phyloP scores from a whole-genome alignment of 495 filamentous ascomycete genomes.

The Hypoxylon lienhwacheense region DNA sequence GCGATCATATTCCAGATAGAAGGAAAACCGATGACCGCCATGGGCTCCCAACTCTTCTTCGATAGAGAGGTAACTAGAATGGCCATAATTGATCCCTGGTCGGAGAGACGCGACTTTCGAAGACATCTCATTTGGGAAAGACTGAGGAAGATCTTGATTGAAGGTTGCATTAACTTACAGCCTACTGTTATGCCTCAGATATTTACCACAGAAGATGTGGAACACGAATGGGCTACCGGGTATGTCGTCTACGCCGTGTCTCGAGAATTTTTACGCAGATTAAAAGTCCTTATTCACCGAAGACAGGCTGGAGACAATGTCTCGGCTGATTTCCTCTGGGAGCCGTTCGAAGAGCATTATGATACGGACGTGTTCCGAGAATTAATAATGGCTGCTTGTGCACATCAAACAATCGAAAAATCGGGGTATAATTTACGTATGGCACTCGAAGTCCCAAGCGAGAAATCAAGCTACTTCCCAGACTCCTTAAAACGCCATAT shows the following conservation, averaged over 20 bases:
- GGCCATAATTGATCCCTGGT: constrained; percentile 28
- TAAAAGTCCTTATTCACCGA: constrained; percentile 21
- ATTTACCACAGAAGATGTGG: not conserved
- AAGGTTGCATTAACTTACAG: constrained; percentile 24
- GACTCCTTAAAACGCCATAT: not conserved
- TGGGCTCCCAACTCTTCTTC: not conserved
- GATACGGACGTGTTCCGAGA: constrained; percentile 32
- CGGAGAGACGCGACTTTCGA: not conserved
- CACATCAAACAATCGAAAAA: constrained; percentile 32
- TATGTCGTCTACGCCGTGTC: constrained; percentile 30
- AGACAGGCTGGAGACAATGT: not conserved
- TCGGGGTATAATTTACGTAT: constrained; percentile 27
- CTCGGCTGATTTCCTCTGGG: constrained; percentile 18
- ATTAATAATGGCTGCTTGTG: constrained; percentile 27
- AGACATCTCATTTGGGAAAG: constrained; percentile 1
- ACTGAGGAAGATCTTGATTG: constrained; percentile 8
- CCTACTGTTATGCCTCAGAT: not conserved
- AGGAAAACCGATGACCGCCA: too few relatives aligned
- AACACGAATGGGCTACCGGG: constrained; percentile 22
- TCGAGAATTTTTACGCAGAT: constrained; percentile 32
- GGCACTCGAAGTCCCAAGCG: constrained; percentile 36
- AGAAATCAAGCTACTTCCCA: constrained; percentile 20
- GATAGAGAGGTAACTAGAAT: constrained; percentile 18
- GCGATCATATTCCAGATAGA: constrained; percentile 21
- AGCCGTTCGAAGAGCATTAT: constrained; percentile 25